phyloP scores from a whole-genome alignment of 208 protist species.

The Acanthamoeba polyphaga region DNA sequence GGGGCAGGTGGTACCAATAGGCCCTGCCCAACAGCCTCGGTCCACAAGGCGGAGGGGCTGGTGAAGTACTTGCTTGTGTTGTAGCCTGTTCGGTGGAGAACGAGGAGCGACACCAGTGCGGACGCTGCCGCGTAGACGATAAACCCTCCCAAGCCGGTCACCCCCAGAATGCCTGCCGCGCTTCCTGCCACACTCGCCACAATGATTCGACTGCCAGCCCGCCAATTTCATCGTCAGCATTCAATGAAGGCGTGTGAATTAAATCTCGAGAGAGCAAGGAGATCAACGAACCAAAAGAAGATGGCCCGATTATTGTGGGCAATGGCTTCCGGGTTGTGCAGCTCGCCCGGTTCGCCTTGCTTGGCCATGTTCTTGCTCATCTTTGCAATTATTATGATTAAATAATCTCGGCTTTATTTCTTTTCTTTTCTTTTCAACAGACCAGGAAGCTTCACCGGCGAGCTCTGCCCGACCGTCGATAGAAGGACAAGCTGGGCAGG shows the following conservation, averaged over 20 bases:
- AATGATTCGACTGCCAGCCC: background rate
- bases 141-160: slow-evolving; percentile 7
- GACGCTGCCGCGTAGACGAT: slow-evolving; percentile 33
- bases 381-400: too few species aligned
- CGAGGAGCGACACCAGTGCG: background rate
- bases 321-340: background rate
- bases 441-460: too few species aligned
- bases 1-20: background rate
- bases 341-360: background rate
- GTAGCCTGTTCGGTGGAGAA: slow-evolving; percentile 6
- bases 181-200: slow-evolving; percentile 33
- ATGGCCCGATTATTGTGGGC: slow-evolving; percentile 16
- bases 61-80: slow-evolving; percentile 11
- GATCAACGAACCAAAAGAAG: background rate
- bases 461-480: too few species aligned
- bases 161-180: slow-evolving; percentile 17
- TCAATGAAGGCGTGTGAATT: background rate
- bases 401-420: too few species aligned
- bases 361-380: too few species aligned
- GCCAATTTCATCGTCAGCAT: background rate
- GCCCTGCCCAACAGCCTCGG: slow-evolving; percentile 13
- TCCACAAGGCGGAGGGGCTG: background rate
- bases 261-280: background rate
- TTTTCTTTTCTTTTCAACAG: too few species aligned
- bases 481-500: background rate